Evolutionary conservation across 2,329 filamentous ascomycete genomes (phyloP), one percentile per base, ranked within the genome.

Genomic region (Microdochium trichocladiopsis): DNA sequence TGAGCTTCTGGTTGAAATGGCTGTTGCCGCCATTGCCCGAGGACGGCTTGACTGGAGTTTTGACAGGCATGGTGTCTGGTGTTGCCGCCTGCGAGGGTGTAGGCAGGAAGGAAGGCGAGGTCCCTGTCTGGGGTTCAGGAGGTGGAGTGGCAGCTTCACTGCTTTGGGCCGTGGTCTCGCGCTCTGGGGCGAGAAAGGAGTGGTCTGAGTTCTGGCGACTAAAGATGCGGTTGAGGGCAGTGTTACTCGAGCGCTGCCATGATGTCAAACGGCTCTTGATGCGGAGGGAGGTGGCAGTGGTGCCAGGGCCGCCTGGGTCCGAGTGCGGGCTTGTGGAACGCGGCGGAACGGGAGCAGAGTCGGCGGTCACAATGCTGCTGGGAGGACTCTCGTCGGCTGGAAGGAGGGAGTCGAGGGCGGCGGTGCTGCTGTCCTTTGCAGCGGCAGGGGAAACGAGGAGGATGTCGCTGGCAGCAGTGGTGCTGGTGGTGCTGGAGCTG

Each of bases 1-100:
- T 85, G 60, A 87, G 68, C 64, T 83, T 84, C 67, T 86, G 82
- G 58, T 82, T 83, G 64, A 87, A 84, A 65, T 84, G 83, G 68
- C 71, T 73, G 59, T 75, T 75, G 64, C 54, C 58, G 54, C 76
- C 77, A 61, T 75, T 73, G 58, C 74, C 41, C 41, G 41, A 23
- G 12, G 41, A 45, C 41, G 41, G 5, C 41, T 45, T 71, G 67
- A 73, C 73, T 62, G 74, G 62, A 60, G 69, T 73, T 69, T 83
- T 84, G 63, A 74, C 72, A 56, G 77, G 76, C 78, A 80, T 81
- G 53, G 53, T 66, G 60, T 56, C 56, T 54, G 50, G 5, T 50
- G 25, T 49, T 51, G 49, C 47, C 37, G 53, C 33, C 25, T 24
- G 49, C 48, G 49, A 49, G 22, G 41, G 49, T 22, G 28, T 21